Evolutionary conservation across 495 filamentous ascomycete genomes (phyloP).

Genomic region (Achaetomiella virescens): DNA sequence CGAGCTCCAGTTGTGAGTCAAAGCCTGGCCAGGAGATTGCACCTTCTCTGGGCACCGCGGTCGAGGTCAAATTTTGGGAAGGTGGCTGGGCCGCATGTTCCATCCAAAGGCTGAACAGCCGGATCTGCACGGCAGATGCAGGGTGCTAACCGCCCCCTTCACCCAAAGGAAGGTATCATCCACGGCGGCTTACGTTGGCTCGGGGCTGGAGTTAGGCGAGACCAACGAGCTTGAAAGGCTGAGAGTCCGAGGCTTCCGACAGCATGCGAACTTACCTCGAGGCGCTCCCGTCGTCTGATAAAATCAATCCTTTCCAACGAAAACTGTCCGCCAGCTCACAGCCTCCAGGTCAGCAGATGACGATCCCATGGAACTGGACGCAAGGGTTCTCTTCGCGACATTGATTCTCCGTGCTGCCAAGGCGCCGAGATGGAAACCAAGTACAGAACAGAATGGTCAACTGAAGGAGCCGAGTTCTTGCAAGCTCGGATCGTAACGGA

Average conservation of each 20-base stretch:
- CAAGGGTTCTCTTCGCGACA: no score
- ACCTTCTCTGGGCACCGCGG: background rate
- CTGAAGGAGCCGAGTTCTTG: background rate
- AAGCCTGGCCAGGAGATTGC: background rate
- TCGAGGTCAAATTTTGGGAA: background rate
- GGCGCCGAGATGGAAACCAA: background rate
- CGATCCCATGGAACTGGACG: no score
- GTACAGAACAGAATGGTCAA: no score
- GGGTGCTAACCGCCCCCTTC: background rate
- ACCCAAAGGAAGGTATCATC: background rate
- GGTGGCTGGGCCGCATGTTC: background rate
- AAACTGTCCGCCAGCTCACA: background rate
- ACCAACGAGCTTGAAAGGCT: no score
- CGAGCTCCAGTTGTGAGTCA: background rate
- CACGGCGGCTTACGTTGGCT: background rate
- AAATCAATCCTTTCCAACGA: no score
- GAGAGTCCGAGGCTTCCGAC: background rate
- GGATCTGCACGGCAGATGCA: constrained; percentile 2
- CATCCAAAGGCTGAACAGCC: background rate
- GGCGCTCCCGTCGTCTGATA: no score
- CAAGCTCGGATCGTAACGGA: background rate
- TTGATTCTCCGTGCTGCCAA: background rate
- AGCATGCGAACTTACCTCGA: background rate
- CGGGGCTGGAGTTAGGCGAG: background rate
- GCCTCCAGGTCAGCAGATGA: background rate